A percentile compares a stretch with the other conserved stretches of the same genome.
phyloP scores from a whole-genome alignment of 2,329 filamentous ascomycete species.

The Exserohilum turcica region DNA sequence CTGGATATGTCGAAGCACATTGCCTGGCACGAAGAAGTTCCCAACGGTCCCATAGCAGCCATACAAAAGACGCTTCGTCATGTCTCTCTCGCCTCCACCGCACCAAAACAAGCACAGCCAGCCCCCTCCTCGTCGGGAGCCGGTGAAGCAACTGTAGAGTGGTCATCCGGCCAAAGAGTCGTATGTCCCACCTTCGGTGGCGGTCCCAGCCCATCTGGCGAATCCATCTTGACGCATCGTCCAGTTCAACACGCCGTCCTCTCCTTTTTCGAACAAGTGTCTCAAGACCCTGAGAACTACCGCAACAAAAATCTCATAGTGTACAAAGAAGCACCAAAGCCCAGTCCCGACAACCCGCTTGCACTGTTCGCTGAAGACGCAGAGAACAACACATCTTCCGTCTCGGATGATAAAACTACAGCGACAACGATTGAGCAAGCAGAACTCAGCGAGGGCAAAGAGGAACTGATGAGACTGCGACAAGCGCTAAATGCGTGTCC shows the following conservation, averaged over 20 bases:
- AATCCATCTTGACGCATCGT: conserved; percentile 63
- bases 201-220: conserved; percentile 63
- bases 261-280: conserved; percentile 65
- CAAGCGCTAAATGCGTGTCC: conserved; percentile 28
- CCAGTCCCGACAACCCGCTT: conserved; percentile 24
- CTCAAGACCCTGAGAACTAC: conserved; percentile 49
- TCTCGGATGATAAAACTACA: not conserved
- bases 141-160: conserved; percentile 8
- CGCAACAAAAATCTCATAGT: conserved; percentile 34
- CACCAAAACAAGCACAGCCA: not conserved
- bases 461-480: conserved; percentile 23
- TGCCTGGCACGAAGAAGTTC: conserved; percentile 21
- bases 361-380: conserved; percentile 14
- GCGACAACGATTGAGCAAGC: conserved; percentile 25
- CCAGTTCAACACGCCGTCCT: conserved; percentile 60
- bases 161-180: conserved; percentile 23
- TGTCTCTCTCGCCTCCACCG: conserved; percentile 7
- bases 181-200: conserved; percentile 64
- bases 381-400: too few species aligned
- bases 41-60: not conserved
- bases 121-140: not conserved
- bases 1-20: conserved; percentile 7
- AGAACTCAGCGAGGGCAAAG: conserved; percentile 19
- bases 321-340: conserved; percentile 13
- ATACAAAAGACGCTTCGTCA: conserved; percentile 15